Base-by-base conservation (phyloP, 2,329 filamentous ascomycete genomes). In the Paracoccidioides brasiliensis region DNA sequence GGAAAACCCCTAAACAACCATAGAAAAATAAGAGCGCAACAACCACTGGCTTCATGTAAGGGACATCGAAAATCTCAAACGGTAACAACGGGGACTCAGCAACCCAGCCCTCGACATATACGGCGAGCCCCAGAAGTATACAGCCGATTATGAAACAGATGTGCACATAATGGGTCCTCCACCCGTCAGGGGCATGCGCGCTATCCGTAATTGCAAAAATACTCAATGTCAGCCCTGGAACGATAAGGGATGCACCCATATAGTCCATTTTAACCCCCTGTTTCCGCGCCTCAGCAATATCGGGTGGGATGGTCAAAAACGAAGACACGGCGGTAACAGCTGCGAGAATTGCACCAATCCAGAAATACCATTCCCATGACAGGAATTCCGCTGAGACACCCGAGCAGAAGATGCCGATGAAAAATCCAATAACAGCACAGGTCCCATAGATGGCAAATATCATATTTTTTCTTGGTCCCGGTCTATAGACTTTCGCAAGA, bases 201-300 rank as follows among this genome's bases (percentile, higher is more conserved):
- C 82, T 83, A 50, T 88, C 83, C 0, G 86, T 90, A 53, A 93
- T 79, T 0, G 86, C 84, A 62, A 84, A 91, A 0, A 89, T 83
- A 59, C 88, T 74, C 32, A 93, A 75, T 1, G 86, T 75, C 10
- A 90, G 68, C 0, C 84, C 86, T 0, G 78, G 76, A 0, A 87
- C 76, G 14, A 84, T 83, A 12, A 83, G 78, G 2, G 68, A 64
- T 1, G 79, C 70, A 0, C 86, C 86, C 56, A 76, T 71, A 79
- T 82, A 89, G 65, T 90, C 86, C 84, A 90, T 89, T 37, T 73
- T 72, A 28, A 79, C 69, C 0, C 69, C 69, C 22, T 72, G 64
- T 12, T 68, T 56, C 38, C 61, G 66, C 9, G 61, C 68, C 51
- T 71, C 67, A 6, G 56, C 63, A 58, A 53, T 67, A 62, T 79